Percentiles rank a stretch among this genome's conserved stretches.
Conservation (phyloP, 1,139 yeast genomes). For the Candida labiduridarum region DNA sequence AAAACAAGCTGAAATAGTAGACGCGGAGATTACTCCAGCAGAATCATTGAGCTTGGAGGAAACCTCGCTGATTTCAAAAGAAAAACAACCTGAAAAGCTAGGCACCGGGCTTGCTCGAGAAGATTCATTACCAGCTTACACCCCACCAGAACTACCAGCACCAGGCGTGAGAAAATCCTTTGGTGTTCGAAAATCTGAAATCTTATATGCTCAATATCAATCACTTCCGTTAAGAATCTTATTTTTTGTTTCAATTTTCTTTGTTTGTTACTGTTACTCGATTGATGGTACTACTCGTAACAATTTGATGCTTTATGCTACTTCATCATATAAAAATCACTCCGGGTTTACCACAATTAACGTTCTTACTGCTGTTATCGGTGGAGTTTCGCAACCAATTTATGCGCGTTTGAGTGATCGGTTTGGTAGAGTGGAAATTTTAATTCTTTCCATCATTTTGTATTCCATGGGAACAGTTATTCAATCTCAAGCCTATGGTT, state of each 20-base stretch:
- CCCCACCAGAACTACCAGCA: not conserved
- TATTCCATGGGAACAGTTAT: conserved; percentile 66
- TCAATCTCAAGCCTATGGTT: conserved; percentile 35
- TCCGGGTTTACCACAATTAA: conserved; percentile 66
- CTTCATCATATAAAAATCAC: conserved; percentile 56
- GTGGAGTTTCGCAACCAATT: conserved; percentile 70
- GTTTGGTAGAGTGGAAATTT: conserved; percentile 65
- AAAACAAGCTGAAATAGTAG: not conserved
- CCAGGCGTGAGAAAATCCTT: conserved; percentile 23
- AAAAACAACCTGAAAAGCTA: not conserved
- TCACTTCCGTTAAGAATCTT: conserved; percentile 25
- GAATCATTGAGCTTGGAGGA: not conserved
- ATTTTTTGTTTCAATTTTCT: conserved; percentile 53
- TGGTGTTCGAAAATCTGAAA: conserved; percentile 45
- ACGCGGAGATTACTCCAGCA: not conserved
- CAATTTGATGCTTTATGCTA: conserved; percentile 53
- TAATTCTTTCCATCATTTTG: conserved; percentile 54
- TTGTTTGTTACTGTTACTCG: conserved; percentile 65
- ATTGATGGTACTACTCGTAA: conserved; percentile 57
- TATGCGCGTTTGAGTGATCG: conserved; percentile 70
- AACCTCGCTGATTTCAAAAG: too few relatives aligned
- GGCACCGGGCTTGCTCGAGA: not conserved
- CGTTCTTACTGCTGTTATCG: conserved; percentile 62
- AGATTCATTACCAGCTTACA: not conserved
- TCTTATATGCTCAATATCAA: conserved; percentile 37